Conservation (phyloP, 495 filamentous ascomycete species). For the Annulohypoxylon stygium region DNA sequence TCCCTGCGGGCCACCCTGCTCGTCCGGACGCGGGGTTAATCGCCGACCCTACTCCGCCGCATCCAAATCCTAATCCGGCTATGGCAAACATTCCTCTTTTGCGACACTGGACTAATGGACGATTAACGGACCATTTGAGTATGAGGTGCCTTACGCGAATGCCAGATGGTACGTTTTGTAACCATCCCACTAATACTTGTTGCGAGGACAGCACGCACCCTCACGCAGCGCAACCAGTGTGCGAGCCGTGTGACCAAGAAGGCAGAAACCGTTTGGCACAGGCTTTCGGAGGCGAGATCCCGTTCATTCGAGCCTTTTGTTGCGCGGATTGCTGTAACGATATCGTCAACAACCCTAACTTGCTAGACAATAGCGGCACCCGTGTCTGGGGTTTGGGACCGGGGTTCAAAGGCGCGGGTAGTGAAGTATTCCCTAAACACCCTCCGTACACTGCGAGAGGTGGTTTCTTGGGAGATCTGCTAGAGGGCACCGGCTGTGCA, state of each 20-base stretch:
- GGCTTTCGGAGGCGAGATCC: not conserved
- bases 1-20: not conserved
- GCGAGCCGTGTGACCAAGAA: conserved; percentile 7
- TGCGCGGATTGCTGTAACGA: conserved; percentile 1
- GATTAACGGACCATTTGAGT: not conserved
- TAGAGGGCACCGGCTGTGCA: conserved; percentile 25
- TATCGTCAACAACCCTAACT: not conserved
- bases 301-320: not conserved
- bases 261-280: not conserved
- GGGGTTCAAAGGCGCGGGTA: not conserved
- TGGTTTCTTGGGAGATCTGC: not conserved
- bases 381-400: conserved; percentile 3
- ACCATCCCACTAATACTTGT: too few species aligned
- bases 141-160: not conserved
- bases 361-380: too few species aligned
- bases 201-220: conserved; percentile 27
- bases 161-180: too few species aligned
- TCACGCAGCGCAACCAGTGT: not conserved
- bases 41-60: not conserved
- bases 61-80: not conserved
- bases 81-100: not conserved
- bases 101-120: not conserved
- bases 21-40: not conserved
- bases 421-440: too few species aligned
- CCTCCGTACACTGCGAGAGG: not conserved